Conservation (phyloP, 345 rosid species). For the Rhodomyrtus tomentosa region DNA sequence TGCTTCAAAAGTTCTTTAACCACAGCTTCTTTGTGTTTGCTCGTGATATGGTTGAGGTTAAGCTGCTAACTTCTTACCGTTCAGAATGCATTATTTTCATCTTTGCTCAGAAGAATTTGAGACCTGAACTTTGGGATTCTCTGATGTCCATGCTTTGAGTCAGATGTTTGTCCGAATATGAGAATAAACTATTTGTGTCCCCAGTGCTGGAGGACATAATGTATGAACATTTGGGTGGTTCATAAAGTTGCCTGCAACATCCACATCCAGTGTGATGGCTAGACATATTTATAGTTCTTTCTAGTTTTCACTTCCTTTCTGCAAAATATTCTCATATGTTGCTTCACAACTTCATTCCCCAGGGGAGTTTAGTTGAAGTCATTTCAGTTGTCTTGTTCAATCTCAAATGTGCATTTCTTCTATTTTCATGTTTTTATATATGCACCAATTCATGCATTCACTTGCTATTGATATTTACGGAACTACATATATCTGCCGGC, state of each 20-base stretch:
- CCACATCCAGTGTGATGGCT: background rate
- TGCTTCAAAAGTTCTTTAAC: slow-evolving; percentile 65
- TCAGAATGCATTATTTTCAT: background rate
- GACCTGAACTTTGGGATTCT: background rate
- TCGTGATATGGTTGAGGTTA: slow-evolving; percentile 76
- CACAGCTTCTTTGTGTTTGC: slow-evolving; percentile 85
- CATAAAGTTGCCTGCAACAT: background rate
- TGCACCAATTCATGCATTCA: background rate
- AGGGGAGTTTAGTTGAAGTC: background rate
- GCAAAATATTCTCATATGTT: background rate
- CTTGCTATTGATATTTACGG: background rate
- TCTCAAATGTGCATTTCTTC: background rate
- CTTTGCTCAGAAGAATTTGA: background rate
- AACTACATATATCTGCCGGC: rapidly evolving
- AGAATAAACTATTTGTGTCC: rapidly evolving
- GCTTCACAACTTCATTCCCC: rapidly evolving
- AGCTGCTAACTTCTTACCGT: background rate
- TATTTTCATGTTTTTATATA: rapidly evolving
- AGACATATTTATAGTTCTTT: background rate
- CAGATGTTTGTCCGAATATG: rapidly evolving
- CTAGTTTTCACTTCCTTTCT: background rate
- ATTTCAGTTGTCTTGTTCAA: background rate
- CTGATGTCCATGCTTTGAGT: background rate
- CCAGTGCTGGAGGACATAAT: background rate
- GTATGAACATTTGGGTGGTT: rapidly evolving